Evolutionary conservation across 768 basidiomycete species (phyloP).

Genomic region (Suillus alpinus): DNA sequence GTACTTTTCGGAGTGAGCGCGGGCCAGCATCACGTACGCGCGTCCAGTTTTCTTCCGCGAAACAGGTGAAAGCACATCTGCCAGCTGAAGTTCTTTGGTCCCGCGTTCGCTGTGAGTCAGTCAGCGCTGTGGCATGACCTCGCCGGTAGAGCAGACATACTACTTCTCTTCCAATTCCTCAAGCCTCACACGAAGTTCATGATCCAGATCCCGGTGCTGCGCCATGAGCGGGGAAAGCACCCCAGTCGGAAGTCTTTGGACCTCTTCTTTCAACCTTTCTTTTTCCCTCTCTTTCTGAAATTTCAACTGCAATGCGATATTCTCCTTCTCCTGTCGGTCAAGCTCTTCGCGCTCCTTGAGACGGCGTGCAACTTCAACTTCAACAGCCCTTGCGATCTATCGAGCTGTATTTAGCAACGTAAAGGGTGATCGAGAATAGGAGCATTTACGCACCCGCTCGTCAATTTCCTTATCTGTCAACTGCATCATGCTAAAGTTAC

Average conservation of each 20-base stretch:
- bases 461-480: constrained; percentile 74
- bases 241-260: constrained; percentile 28
- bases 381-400: constrained; percentile 72
- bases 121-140: constrained; percentile 12
- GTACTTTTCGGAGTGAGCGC: constrained; percentile 79
- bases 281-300: constrained; percentile 9
- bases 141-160: constrained; percentile 40
- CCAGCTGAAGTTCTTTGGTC: constrained; percentile 57
- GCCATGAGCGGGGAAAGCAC: constrained; percentile 61
- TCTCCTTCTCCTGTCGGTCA: constrained; percentile 29
- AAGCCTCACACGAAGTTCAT: constrained; percentile 60
- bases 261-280: constrained; percentile 9
- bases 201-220: constrained; percentile 66
- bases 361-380: constrained; percentile 68
- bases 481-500: constrained; percentile 9
- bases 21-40: constrained; percentile 80
- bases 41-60: constrained; percentile 81
- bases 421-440: background rate
- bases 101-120: constrained; percentile 50
- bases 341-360: constrained; percentile 44
- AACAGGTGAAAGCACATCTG: constrained; percentile 63
- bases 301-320: constrained; percentile 16
- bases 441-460: constrained; percentile 50
- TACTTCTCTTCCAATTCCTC: constrained; percentile 71
- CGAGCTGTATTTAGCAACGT: background rate